Evolutionary conservation across 331 rosid species (phyloP).

Genomic region (Malus hybrid): DNA sequence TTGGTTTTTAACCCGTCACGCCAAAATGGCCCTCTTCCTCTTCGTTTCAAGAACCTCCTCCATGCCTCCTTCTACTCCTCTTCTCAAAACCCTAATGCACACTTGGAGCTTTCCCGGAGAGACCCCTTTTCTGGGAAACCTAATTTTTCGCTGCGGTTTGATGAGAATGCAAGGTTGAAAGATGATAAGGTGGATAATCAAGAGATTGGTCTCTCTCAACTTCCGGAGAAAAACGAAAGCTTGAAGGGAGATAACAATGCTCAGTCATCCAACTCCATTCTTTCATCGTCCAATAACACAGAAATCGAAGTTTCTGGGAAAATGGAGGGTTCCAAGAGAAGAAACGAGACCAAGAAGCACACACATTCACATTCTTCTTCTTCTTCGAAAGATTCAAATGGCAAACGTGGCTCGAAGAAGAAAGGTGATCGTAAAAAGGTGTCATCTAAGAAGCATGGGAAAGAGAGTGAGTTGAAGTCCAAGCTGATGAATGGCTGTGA

Average conservation of each 20-base stretch:
- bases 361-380: constrained; percentile 2
- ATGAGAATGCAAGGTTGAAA: background rate
- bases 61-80: constrained; percentile 12
- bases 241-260: background rate
- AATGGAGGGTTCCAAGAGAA: background rate
- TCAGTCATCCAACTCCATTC: background rate
- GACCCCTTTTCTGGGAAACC: background rate
- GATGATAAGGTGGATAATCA: background rate
- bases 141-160: background rate
- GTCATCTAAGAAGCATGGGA: constrained; percentile 14
- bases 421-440: constrained; percentile 7
- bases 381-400: background rate
- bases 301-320: background rate
- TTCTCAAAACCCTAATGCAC: constrained; percentile 9
- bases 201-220: background rate
- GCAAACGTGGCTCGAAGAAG: background rate
- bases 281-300: background rate
- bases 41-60: constrained; percentile 33
- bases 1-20: constrained; percentile 51
- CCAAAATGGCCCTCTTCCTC: constrained; percentile 25
- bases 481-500: constrained; percentile 49
- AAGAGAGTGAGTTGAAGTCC: constrained; percentile 4
- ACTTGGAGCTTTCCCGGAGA: constrained; percentile 8
- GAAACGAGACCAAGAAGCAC: background rate
- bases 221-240: background rate